Base-by-base conservation (phyloP, 129 eudicot species). In the Centrapalus pauciflorus region DNA sequence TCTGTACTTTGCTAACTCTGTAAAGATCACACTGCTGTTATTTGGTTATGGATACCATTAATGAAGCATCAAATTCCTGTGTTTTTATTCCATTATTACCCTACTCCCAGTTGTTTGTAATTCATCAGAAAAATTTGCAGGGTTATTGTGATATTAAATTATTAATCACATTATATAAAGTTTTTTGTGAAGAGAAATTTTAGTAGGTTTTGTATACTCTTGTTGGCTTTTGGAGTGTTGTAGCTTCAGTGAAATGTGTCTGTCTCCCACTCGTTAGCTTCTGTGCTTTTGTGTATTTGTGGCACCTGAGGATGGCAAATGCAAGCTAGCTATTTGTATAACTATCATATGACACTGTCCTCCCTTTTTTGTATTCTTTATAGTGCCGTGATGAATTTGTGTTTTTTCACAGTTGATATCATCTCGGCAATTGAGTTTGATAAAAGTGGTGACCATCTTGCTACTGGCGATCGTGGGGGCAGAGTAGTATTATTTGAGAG, bases 381-480 rank as follows among this genome's bases (percentile, higher is more conserved):
- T 64, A 55, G 48, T 64, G 27, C 57, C 55, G 13, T 74, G 71
- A 64, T 64, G 65, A 41, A 28, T 40, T 54, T 37, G 19, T 30
- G 49, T 9, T 55, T 61, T 66, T 71, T 54, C 74, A 82, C 85
- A 88, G 96, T 88, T 72, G 98, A 93, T 74, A 89, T 93, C 63
- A 93, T 89, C 62, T 93, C 99, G 4, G 99, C 96, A 1, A 89
- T 93, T 57, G 99, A 93, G 88, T 93, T 93, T 67, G 99, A 93
- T 84, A 89, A 79, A 86, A 77, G 90, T 79, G 99, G 99, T 65
- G 96, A 93, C 80, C 99, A 93, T 80, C 96, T 93, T 72, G 99
- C 99, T 67, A 93, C 99, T 30, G 99, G 99, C 82, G 99, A 93
- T 37, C 96, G 96, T 50, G 99, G 96, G 57, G 99, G 99, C 71